phyloP scores from a whole-genome alignment of 768 basidiomycete genomes.

The Suillus plorans region DNA sequence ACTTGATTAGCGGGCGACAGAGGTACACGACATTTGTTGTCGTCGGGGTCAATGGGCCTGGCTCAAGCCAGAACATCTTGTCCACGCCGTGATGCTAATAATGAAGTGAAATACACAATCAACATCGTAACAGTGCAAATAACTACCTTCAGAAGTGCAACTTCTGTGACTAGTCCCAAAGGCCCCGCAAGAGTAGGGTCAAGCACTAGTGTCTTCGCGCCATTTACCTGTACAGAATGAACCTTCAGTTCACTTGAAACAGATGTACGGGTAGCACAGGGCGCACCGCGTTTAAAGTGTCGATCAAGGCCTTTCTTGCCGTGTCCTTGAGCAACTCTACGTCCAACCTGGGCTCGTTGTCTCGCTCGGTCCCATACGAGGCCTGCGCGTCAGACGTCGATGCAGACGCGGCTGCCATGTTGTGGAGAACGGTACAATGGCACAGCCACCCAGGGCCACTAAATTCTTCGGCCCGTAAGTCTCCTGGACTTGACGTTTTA shows the following conservation, averaged over 20 bases:
- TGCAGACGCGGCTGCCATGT: conserved; percentile 26
- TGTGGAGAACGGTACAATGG: conserved; percentile 5
- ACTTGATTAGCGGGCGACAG: conserved; percentile 81
- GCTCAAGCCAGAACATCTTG: conserved; percentile 99
- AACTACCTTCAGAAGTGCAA: conserved; percentile 83
- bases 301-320: conserved; percentile 77
- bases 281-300: conserved; percentile 78
- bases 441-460: conserved; percentile 28
- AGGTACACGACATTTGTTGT: conserved; percentile 93
- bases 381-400: conserved; percentile 38
- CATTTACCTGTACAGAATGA: conserved; percentile 62
- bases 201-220: conserved; percentile 95
- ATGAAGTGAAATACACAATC: conserved; percentile 10
- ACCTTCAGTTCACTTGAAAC: not conserved
- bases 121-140: not conserved
- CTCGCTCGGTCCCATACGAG: conserved; percentile 29
- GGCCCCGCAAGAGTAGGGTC: conserved; percentile 88
- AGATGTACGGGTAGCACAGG: not conserved
- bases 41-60: conserved; percentile 77
- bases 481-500: not conserved
- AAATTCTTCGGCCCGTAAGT: not conserved
- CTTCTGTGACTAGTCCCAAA: conserved; percentile 92
- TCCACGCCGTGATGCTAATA: conserved; percentile 94
- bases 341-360: conserved; percentile 48
- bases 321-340: conserved; percentile 72